Percentiles rank a stretch among this genome's conserved stretches.
phyloP scores from a whole-genome alignment of 106 monocot genomes.

The Gastrodia elata region DNA sequence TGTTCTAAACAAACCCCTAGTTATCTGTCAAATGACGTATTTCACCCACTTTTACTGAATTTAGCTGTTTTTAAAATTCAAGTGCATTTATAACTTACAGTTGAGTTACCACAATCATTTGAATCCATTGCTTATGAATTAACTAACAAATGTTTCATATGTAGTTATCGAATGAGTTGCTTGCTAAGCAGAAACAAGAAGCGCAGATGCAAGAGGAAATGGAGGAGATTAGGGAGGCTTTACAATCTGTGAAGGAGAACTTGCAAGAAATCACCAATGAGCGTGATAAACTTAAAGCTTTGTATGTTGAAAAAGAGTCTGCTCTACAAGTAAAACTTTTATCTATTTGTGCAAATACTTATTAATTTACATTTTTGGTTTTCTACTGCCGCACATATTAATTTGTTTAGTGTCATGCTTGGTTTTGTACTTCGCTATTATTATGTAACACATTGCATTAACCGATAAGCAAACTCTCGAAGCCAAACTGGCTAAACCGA shows the following conservation, averaged over 20 bases:
- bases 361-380: neutral
- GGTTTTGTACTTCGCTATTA: neutral
- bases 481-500: conserved; percentile 27
- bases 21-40: neutral
- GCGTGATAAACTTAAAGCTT: conserved; percentile 42
- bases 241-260: conserved; percentile 56
- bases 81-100: neutral
- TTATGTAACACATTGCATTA: conserved; percentile 37
- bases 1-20: too few species aligned
- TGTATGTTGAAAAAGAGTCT: conserved; percentile 68
- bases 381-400: neutral
- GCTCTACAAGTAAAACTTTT: conserved; percentile 61
- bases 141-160: neutral
- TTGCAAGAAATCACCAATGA: conserved; percentile 39
- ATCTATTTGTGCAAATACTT: neutral
- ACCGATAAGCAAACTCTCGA: conserved; percentile 49
- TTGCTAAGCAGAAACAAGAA: conserved; percentile 56
- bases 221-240: conserved; percentile 52
- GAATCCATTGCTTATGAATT: neutral
- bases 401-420: neutral
- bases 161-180: conserved; percentile 74
- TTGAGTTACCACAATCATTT: neutral
- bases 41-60: neutral
- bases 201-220: conserved; percentile 63
- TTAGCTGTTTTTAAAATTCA: neutral